phyloP scores from a whole-genome alignment of 441 rosid species.

The Raphanus hybrid region DNA sequence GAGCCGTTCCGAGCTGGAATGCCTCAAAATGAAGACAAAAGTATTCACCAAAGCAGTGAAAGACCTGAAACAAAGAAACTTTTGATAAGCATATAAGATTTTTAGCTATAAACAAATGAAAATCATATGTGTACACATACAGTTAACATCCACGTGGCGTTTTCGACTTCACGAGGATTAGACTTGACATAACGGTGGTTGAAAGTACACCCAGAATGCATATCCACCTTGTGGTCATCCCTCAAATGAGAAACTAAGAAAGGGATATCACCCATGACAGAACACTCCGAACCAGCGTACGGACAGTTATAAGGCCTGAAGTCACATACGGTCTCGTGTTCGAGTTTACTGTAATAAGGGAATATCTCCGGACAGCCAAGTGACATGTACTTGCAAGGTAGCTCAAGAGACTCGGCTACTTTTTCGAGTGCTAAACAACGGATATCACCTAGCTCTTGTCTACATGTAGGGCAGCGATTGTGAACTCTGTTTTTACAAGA shows the following conservation, averaged over 20 bases:
- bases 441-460: slow-evolving; percentile 99
- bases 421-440: slow-evolving; percentile 94
- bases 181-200: slow-evolving; percentile 98
- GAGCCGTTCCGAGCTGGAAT: neutral
- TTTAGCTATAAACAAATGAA: no score
- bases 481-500: slow-evolving; percentile 91
- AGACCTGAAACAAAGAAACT: neutral
- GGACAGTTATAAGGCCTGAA: slow-evolving; percentile 95
- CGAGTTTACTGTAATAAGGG: slow-evolving; percentile 95
- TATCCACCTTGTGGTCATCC: slow-evolving; percentile 97
- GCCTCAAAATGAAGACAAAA: neutral
- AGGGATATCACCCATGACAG: slow-evolving; percentile 81
- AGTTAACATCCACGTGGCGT: slow-evolving; percentile 98
- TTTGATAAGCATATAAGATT: neutral
- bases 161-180: slow-evolving; percentile 97
- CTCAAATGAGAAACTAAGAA: slow-evolving; percentile 87
- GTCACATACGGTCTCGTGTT: slow-evolving; percentile 83
- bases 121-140: slow-evolving; percentile 41
- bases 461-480: slow-evolving; percentile 94
- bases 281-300: slow-evolving; percentile 93
- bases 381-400: slow-evolving; percentile 82
- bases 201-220: slow-evolving; percentile 97
- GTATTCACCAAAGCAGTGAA: neutral
- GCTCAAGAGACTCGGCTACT: slow-evolving; percentile 92
- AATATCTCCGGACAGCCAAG: slow-evolving; percentile 93